Percentiles rank a stretch among this genome's conserved stretches.
phyloP scores from a whole-genome alignment of 768 basidiomycete genomes.

The Leccinum variicolor region DNA sequence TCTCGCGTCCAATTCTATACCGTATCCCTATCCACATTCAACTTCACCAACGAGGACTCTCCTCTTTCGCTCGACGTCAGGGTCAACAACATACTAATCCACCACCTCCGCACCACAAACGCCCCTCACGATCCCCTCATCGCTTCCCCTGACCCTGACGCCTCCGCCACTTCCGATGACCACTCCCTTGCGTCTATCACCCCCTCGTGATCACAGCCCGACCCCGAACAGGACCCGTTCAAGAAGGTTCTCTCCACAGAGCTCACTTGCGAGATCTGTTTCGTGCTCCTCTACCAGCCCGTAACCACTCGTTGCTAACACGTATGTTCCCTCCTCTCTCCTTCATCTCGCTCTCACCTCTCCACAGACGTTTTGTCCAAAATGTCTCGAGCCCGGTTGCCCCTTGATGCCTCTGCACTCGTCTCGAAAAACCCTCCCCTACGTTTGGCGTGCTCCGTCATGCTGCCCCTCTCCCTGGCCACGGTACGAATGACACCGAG shows the following conservation, averaged over 20 bases:
- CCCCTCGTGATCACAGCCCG: slow-evolving; percentile 27
- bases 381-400: slow-evolving; percentile 92
- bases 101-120: slow-evolving; percentile 35
- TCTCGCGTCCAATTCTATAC: slow-evolving; percentile 34
- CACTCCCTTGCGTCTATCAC: slow-evolving; percentile 17
- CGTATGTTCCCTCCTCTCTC: slow-evolving; percentile 42
- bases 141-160: too few relatives aligned
- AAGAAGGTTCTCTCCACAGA: slow-evolving; percentile 61
- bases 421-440: slow-evolving; percentile 73
- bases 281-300: slow-evolving; percentile 77
- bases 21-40: slow-evolving; percentile 30
- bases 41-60: background rate
- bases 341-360: slow-evolving; percentile 9
- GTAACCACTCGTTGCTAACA: slow-evolving; percentile 96
- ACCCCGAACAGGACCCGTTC: slow-evolving; percentile 34
- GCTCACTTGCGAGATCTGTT: slow-evolving; percentile 92
- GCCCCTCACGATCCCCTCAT: slow-evolving; percentile 6
- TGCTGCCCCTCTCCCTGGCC: slow-evolving; percentile 27
- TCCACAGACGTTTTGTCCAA: slow-evolving; percentile 80
- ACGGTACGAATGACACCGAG: slow-evolving; percentile 32
- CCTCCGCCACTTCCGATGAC: slow-evolving; percentile 27
- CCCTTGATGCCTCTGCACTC: slow-evolving; percentile 94
- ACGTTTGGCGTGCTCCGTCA: slow-evolving; percentile 78
- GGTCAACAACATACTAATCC: slow-evolving; percentile 48
- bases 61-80: slow-evolving; percentile 46